Evolutionary conservation across 768 basidiomycete species (phyloP).

Genomic region (Suillus occidentalis): DNA sequence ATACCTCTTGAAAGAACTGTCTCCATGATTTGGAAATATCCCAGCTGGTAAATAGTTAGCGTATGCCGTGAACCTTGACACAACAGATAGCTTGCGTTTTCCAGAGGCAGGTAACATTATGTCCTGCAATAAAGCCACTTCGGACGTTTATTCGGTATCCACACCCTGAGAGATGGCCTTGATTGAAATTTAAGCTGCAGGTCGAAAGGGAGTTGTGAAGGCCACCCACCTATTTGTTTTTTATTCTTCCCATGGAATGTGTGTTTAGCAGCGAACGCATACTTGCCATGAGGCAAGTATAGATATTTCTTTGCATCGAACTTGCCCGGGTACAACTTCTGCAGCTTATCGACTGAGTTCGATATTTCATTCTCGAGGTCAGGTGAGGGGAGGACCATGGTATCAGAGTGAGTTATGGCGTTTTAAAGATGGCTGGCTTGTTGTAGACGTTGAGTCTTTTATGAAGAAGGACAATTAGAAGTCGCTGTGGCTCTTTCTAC

Average conservation of each 20-base stretch:
- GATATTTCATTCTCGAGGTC: background rate
- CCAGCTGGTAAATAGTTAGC: constrained; percentile 4
- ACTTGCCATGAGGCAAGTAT: constrained; percentile 14
- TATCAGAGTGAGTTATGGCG: background rate
- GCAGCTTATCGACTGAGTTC: constrained; percentile 3
- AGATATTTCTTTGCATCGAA: constrained; percentile 10
- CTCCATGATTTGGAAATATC: constrained; percentile 5
- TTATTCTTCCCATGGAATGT: background rate
- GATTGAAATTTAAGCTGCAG: background rate
- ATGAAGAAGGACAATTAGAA: background rate
- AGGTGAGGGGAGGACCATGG: background rate
- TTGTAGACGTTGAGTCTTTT: background rate
- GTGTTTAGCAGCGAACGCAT: constrained; percentile 10
- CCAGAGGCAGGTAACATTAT: constrained; percentile 13
- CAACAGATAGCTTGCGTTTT: constrained; percentile 13
- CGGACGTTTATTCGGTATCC: background rate
- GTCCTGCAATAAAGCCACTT: constrained; percentile 10
- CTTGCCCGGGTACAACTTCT: constrained; percentile 7
- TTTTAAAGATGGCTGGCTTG: background rate
- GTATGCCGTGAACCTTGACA: background rate
- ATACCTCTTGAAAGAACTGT: constrained; percentile 14
- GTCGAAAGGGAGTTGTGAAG: background rate
- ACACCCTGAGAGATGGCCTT: background rate
- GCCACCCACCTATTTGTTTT: background rate
- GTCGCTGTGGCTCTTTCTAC: constrained; percentile 2